Evolutionary conservation across 106 monocot genomes (phyloP), one percentile per base, ranked within the genome.

Genomic region (Apostasia shenzhenica): DNA sequence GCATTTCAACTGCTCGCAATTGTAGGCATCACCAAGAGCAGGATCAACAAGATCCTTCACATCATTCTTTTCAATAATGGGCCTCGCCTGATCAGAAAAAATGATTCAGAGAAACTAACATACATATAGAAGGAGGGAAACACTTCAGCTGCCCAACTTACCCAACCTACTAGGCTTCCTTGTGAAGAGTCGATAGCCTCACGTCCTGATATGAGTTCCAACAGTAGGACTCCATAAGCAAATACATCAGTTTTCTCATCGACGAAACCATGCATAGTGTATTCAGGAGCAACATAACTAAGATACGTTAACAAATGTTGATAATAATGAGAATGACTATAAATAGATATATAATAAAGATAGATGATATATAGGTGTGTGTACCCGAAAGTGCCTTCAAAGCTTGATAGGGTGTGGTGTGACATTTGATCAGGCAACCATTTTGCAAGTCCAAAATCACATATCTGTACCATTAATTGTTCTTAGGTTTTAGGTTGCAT

Each of bases 371-470:
- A 26, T 50, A 50, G 4, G 50, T 8, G 8, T 50, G 6, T 50
- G 8, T 14, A 61, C 94, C 94, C 94, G 52, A 90, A 94, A 14
- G 94, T 94, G 56, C 94, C 94, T 69, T 90, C 94, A 42, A 90
- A 88, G 44, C 8, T 56, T 6, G 78, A 63, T 9, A 91, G 65
- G 12, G 70, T 81, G 62, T 90, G 87, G 61, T 94, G 88, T 56
- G 72, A 83, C 83, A 83, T 76, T 39, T 85, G 78, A 46, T 79
- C 85, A 5, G 94, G 94, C 41, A 94, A 73, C 94, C 94, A 94
- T 75, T 81, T 87, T 0, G 94, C 91, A 38, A 94, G 83, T 42
- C 94, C 94, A 75, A 90, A 94, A 75, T 94, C 94, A 72, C 85
- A 87, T 46, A 94, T 94, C 94, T 94, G 80, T 3, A 70, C 45